Evolutionary conservation across 148 eudicot species (phyloP).

Genomic region (Agrostemma githago): DNA sequence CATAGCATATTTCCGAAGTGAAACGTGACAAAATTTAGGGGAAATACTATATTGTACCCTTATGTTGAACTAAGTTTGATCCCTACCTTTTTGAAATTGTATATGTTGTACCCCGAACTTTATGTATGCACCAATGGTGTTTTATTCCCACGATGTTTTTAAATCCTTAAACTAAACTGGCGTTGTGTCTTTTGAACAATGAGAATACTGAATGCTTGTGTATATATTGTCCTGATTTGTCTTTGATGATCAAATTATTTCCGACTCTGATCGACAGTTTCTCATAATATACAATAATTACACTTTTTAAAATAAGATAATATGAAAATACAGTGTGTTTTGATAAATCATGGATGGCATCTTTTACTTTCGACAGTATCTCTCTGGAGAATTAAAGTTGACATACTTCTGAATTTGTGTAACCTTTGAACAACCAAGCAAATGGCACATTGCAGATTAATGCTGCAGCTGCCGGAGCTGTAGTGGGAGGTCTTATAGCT

Average conservation of each 20-base stretch:
- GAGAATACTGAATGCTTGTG: neutral
- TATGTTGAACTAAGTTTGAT: no score
- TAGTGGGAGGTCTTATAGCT: constrained; percentile 78
- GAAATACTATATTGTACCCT: no score
- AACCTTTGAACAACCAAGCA: constrained; percentile 1
- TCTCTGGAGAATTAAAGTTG: neutral
- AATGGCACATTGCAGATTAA: constrained; percentile 43
- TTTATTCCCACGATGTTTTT: neutral
- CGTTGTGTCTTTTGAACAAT: neutral
- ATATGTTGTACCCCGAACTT: no score
- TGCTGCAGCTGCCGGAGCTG: constrained; percentile 63
- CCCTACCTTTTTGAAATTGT: no score
- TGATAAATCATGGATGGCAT: neutral
- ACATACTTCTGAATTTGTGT: neutral
- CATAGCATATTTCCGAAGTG: neutral
- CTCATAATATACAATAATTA: neutral
- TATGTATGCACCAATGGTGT: no score
- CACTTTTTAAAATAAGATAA: neutral
- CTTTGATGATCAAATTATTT: neutral
- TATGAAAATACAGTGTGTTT: no score
- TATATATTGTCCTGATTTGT: no score
- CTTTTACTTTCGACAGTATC: neutral
- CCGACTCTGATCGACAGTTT: neutral
- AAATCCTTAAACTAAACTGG: neutral
- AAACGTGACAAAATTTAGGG: neutral